A percentile compares a stretch with the other conserved stretches of the same genome.
phyloP scores from a whole-genome alignment of 352 stramenopile genomes.

The Thalassiosira hispida region DNA sequence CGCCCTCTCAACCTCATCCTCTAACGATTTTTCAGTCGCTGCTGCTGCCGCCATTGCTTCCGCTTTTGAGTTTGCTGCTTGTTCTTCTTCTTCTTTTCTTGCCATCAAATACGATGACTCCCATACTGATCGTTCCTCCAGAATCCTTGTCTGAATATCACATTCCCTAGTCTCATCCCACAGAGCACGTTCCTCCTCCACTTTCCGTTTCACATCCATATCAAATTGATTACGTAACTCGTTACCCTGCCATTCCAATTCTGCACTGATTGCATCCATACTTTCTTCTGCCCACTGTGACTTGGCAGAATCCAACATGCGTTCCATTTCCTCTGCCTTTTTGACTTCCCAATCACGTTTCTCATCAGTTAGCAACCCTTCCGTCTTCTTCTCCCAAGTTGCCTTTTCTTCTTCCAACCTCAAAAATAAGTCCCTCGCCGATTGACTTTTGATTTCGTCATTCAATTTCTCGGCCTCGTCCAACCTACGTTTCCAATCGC shows the following conservation, averaged over 20 bases:
- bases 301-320: slow-evolving; percentile 27
- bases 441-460: slow-evolving; percentile 43
- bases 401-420: slow-evolving; percentile 47
- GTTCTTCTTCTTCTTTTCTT: neutral
- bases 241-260: slow-evolving; percentile 14
- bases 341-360: slow-evolving; percentile 18
- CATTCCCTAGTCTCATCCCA: slow-evolving; percentile 37
- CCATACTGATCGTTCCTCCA: slow-evolving; percentile 28
- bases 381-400: slow-evolving; percentile 21
- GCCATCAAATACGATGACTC: slow-evolving; percentile 13
- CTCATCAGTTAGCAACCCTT: slow-evolving; percentile 10
- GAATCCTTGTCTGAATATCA: slow-evolving; percentile 34
- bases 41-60: neutral
- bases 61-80: too few species aligned
- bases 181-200: slow-evolving; percentile 31
- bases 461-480: slow-evolving; percentile 26
- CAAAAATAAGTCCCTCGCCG: slow-evolving; percentile 41
- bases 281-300: slow-evolving; percentile 20
- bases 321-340: slow-evolving; percentile 32
- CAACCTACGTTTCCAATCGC: slow-evolving; percentile 35
- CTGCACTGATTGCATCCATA: too few species aligned
- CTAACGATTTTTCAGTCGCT: neutral
- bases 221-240: slow-evolving; percentile 32
- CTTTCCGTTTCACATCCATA: slow-evolving; percentile 19
- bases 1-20: slow-evolving; percentile 44